Conservation (phyloP, 768 basidiomycete genomes). For the Austroboletus festivus region DNA sequence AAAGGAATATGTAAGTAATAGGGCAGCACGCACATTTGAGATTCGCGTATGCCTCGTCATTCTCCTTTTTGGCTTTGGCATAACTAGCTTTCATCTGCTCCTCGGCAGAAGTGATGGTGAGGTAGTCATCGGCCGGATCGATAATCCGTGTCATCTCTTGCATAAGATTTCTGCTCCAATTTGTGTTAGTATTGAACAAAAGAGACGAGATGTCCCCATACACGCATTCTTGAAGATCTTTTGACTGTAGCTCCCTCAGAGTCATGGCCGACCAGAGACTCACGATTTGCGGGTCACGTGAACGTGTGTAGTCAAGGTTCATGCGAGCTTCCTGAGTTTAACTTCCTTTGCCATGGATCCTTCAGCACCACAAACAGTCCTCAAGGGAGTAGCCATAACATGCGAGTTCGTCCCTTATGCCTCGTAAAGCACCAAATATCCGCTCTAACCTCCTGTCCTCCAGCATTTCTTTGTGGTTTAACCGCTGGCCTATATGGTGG, state of each 20-base stretch:
- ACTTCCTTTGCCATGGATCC: slow-evolving; percentile 23
- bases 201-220: slow-evolving; percentile 6
- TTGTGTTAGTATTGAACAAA: slow-evolving; percentile 4
- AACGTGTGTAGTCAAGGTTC: not conserved
- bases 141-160: slow-evolving; percentile 70
- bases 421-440: slow-evolving; percentile 8
- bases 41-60: slow-evolving; percentile 63
- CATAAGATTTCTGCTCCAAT: slow-evolving; percentile 53
- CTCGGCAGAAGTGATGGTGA: slow-evolving; percentile 71
- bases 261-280: slow-evolving; percentile 15
- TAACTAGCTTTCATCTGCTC: slow-evolving; percentile 62
- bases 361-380: slow-evolving; percentile 41
- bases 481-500: slow-evolving; percentile 45
- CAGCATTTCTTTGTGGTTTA: slow-evolving; percentile 57
- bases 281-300: too few relatives aligned
- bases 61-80: slow-evolving; percentile 56
- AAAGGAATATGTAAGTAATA: not conserved
- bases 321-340: not conserved
- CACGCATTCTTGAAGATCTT: slow-evolving; percentile 36
- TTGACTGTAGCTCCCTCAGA: slow-evolving; percentile 30
- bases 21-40: slow-evolving; percentile 50
- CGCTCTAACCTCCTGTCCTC: slow-evolving; percentile 27
- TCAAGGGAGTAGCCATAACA: slow-evolving; percentile 59
- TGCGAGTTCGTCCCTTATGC: slow-evolving; percentile 68
- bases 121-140: slow-evolving; percentile 75